Evolutionary conservation across 805 yeast genomes (phyloP).

Genomic region (Starmerella vaccinii): DNA sequence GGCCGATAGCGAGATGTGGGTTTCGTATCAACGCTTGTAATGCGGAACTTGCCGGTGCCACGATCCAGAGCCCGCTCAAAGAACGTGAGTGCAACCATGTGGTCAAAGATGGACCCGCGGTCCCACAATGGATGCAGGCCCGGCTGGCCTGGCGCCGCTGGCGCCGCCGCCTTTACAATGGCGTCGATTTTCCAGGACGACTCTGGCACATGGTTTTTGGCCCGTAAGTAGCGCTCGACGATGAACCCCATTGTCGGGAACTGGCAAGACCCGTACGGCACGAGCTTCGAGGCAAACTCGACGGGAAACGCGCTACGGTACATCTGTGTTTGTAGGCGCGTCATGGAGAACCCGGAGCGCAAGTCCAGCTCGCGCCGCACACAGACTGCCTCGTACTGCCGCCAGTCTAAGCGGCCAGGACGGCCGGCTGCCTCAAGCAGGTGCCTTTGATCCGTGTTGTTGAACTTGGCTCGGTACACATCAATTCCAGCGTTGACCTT

Average conservation of each 20-base stretch:
- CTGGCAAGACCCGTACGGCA: constrained; percentile 90
- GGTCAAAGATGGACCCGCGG: constrained; percentile 61
- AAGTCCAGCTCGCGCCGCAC: constrained; percentile 81
- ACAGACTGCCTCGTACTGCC: constrained; percentile 70
- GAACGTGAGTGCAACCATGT: constrained; percentile 49
- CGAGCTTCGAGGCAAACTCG: constrained; percentile 29
- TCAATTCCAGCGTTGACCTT: constrained; percentile 41
- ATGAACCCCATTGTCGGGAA: constrained; percentile 96
- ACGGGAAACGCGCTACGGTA: constrained; percentile 30
- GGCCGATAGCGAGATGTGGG: constrained; percentile 76
- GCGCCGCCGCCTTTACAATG: constrained; percentile 33
- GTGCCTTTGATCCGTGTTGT: constrained; percentile 73
- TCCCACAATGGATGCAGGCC: constrained; percentile 53
- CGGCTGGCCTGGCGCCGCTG: constrained; percentile 3
- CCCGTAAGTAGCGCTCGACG: constrained; percentile 78
- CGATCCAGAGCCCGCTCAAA: constrained; percentile 55
- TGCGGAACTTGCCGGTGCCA: constrained; percentile 39
- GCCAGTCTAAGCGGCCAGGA: constrained; percentile 54
- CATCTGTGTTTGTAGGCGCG: constrained; percentile 58
- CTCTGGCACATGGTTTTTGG: constrained; percentile 62
- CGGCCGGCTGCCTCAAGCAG: constrained; percentile 60
- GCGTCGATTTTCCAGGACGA: constrained; percentile 67
- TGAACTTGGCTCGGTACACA: constrained; percentile 69
- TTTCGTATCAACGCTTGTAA: constrained; percentile 42
- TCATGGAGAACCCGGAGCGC: constrained; percentile 79